Percentiles rank a stretch among this genome's conserved stretches.
These are phyloP conservation scores for Iberis pinnata DNA, from an alignment of 345 rosid genomes.

Conservation along the genomic window DNA sequence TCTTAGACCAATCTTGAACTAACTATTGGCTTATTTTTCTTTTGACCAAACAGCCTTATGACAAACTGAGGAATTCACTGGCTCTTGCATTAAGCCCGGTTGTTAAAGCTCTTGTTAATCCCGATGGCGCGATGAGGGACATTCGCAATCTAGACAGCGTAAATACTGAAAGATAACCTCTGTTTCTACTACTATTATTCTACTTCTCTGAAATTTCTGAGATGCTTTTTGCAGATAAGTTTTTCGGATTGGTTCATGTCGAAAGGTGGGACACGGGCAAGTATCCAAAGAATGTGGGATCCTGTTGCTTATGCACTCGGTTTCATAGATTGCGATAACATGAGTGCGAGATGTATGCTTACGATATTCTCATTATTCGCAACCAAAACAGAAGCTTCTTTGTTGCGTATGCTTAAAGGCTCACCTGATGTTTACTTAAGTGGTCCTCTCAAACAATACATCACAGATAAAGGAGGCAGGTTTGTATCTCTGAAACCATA, in stretches of 20 bases:
- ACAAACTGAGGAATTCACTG: constrained; percentile 84
- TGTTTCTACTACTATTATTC: not conserved
- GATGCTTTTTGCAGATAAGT: constrained; percentile 58
- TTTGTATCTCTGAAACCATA: constrained; percentile 7
- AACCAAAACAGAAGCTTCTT: constrained; percentile 97
- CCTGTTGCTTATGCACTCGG: constrained; percentile 99
- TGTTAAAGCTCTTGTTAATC: constrained; percentile 78
- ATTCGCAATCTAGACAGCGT: constrained; percentile 82
- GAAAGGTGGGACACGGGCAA: constrained; percentile 82
- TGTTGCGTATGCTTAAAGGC: constrained; percentile 98
- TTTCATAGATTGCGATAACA: constrained; percentile 95
- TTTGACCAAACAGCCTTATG: constrained; percentile 52
- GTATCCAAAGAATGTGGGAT: constrained; percentile 99
- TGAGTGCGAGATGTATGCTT: constrained; percentile 99
- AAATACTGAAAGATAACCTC: constrained; percentile 21
- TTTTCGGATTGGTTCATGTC: constrained; percentile 98
- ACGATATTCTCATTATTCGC: constrained; percentile 97
- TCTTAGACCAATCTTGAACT: not conserved
- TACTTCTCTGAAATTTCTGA: constrained; percentile 1
- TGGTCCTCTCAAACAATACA: constrained; percentile 86
- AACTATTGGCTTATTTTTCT: not conserved
- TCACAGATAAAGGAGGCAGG: constrained; percentile 88
- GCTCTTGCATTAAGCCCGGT: constrained; percentile 97
- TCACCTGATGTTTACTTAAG: constrained; percentile 92
- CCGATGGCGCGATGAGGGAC: constrained; percentile 87